Evolutionary conservation across 176 grass and related monocot species (phyloP), one percentile per base, ranked within the genome.

Genomic region (Rhipidocladum racemiflorum): DNA sequence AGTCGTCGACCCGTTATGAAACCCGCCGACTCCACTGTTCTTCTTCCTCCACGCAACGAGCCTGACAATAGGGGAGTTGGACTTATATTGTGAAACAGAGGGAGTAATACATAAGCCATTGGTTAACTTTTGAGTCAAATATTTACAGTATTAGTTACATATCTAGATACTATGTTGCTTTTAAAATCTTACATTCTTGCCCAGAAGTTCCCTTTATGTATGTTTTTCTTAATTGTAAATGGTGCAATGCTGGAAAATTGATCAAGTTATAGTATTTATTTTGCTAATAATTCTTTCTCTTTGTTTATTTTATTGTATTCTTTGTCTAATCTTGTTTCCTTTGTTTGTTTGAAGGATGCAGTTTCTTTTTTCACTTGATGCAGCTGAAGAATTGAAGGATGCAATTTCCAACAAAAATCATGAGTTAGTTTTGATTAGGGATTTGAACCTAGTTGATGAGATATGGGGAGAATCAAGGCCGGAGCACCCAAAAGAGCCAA

Each of bases 321-420:
- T 54, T 73, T 1, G 5, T 59, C 86, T 82, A 77, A 87, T 82
- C 21, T 69, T 81, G 55, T 89, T 62, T 87, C 76, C 25, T 77
- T 81, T 85, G 72, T 82, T 85, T 83, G 76, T 87, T 91, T 61
- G 75, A 97, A 97, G 92, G 84, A 88, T 92, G 88, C 95, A 97
- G 95, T 97, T 97, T 79, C 92, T 97, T 79, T 97, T 97, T 84
- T 97, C 95, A 72, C 93, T 88, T 70, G 92, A 89, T 86, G 92
- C 95, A 77, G 86, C 95, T 70, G 86, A 91, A 76, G 95, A 97
- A 84, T 21, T 97, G 75, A 97, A 97, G 62, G 82, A 92, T 67
- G 90, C 83, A 85, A 94, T 97, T 69, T 83, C 79, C 5, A 78
- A 89, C 51, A 94, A 97, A 61, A 94, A 97, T 56, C 90, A 94